Conservation (phyloP, 2,329 filamentous ascomycete species). For the Periconia digitata region DNA sequence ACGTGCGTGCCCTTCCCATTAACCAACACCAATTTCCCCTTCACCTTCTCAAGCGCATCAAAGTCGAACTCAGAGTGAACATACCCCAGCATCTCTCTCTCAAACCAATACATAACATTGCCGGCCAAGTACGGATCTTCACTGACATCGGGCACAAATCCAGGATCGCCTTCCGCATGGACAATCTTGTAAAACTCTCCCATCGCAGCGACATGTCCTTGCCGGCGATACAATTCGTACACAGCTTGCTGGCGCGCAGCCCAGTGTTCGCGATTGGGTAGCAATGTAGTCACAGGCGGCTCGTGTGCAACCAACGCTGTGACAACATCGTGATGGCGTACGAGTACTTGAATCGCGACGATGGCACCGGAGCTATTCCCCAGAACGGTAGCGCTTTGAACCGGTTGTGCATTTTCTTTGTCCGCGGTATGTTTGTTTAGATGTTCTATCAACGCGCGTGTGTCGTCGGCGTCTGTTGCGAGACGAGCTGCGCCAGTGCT, state of each 20-base stretch:
- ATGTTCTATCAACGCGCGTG: slow-evolving; percentile 18
- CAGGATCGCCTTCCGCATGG: not conserved
- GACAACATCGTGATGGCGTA: slow-evolving; percentile 5
- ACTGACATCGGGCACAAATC: not conserved
- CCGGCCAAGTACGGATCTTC: not conserved
- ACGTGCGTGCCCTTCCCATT: slow-evolving; percentile 6
- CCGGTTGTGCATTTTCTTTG: slow-evolving; percentile 2
- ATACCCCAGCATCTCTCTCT: slow-evolving; percentile 15
- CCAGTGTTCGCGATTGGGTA: slow-evolving; percentile 6
- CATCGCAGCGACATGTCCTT: slow-evolving; percentile 10
- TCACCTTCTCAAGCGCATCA: slow-evolving; percentile 1
- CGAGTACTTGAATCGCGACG: slow-evolving; percentile 12
- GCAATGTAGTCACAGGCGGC: slow-evolving; percentile 11
- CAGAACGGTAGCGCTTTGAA: slow-evolving; percentile 2
- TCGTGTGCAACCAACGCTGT: slow-evolving; percentile 15
- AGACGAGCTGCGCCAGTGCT: slow-evolving; percentile 18
- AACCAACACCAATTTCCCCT: slow-evolving; percentile 10
- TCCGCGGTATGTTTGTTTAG: not conserved
- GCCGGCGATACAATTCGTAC: slow-evolving; percentile 14
- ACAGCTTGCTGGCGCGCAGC: not conserved
- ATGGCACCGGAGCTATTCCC: slow-evolving; percentile 19
- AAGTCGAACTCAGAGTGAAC: slow-evolving; percentile 9
- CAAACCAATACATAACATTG: slow-evolving; percentile 15
- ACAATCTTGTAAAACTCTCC: slow-evolving; percentile 3
- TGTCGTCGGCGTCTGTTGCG: slow-evolving; percentile 34